Conservation (phyloP, 345 rosid species). For the Odontarrhena argentea region DNA sequence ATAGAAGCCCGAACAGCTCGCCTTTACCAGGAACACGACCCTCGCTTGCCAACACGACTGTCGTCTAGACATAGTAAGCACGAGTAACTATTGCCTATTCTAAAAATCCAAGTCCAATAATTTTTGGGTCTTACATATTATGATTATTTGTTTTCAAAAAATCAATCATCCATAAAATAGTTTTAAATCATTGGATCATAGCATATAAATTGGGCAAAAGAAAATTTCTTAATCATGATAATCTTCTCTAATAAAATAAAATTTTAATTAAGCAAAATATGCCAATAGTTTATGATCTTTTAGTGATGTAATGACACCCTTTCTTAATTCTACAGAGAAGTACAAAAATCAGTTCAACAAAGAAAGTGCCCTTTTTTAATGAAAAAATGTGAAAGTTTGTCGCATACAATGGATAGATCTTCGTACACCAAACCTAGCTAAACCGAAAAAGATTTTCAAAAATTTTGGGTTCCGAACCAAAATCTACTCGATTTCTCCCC, state of each 20-base stretch:
- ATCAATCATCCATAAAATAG: slow-evolving; percentile 1
- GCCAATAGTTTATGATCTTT: slow-evolving; percentile 9
- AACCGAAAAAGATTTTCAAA: slow-evolving; percentile 11
- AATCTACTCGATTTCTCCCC: slow-evolving; percentile 36
- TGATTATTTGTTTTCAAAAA: too few species aligned
- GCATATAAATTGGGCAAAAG: background rate
- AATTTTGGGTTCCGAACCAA: slow-evolving; percentile 36
- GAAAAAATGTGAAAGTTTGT: slow-evolving; percentile 38
- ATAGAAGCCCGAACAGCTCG: too few species aligned
- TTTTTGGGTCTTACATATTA: background rate
- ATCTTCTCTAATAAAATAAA: background rate
- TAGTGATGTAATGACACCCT: slow-evolving; percentile 20
- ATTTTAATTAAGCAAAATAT: slow-evolving; percentile 5
- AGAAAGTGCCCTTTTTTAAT: slow-evolving; percentile 41
- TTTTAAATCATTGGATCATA: background rate
- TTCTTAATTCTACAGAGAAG: slow-evolving; percentile 22
- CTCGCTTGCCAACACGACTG: too few species aligned
- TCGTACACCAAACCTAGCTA: background rate
- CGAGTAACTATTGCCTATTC: too few species aligned
- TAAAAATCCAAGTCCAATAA: slow-evolving; percentile 2
- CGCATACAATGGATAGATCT: slow-evolving; percentile 30
- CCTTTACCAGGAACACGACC: too few species aligned
- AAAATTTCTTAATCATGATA: background rate
- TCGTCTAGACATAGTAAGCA: too few species aligned
- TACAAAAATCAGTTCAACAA: slow-evolving; percentile 36